A percentile compares a stretch with the other conserved stretches of the same genome.
Evolutionary conservation across 768 basidiomycete genomes (phyloP).

Genomic region (Phaeolepiota aurea): DNA sequence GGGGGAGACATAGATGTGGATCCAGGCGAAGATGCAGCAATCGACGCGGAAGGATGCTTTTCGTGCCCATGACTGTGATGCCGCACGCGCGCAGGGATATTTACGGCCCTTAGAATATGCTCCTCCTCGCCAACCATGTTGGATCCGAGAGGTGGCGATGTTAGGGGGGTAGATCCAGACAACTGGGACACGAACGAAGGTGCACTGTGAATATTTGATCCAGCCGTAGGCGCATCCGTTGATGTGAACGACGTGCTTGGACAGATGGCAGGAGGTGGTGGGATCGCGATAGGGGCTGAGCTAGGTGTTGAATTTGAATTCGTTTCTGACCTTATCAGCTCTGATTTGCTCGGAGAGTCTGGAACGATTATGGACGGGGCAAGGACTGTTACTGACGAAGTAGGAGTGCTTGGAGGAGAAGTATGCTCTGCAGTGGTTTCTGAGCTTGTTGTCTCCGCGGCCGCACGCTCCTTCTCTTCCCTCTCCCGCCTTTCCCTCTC

Average conservation of each 20-base stretch:
- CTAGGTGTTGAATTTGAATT: background rate
- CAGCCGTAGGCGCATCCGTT: background rate
- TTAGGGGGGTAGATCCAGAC: constrained; percentile 1
- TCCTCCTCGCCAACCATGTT: constrained; percentile 10
- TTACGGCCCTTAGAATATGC: constrained; percentile 24
- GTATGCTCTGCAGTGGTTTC: background rate
- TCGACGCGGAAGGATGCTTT: too few relatives aligned
- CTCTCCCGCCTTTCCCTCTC: constrained; percentile 31
- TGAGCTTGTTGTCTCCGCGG: too few relatives aligned
- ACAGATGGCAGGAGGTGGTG: constrained; percentile 16
- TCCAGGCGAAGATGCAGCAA: too few relatives aligned
- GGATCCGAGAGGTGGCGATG: constrained; percentile 4
- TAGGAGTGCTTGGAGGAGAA: background rate
- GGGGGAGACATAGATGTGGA: too few relatives aligned
- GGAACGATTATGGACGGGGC: constrained; percentile 1
- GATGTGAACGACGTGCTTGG: too few relatives aligned
- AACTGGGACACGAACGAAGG: background rate
- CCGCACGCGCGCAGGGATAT: constrained; percentile 21
- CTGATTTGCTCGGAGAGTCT: too few relatives aligned
- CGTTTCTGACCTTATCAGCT: too few relatives aligned
- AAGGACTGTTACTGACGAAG: constrained; percentile 4
- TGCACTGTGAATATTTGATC: background rate
- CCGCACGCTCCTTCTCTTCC: constrained; percentile 20
- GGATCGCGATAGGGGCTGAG: constrained; percentile 11
- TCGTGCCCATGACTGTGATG: constrained; percentile 16